These are phyloP conservation scores for Podaxis sp. DNA, from an alignment of 768 basidiomycete species.

Conservation along the genomic window DNA sequence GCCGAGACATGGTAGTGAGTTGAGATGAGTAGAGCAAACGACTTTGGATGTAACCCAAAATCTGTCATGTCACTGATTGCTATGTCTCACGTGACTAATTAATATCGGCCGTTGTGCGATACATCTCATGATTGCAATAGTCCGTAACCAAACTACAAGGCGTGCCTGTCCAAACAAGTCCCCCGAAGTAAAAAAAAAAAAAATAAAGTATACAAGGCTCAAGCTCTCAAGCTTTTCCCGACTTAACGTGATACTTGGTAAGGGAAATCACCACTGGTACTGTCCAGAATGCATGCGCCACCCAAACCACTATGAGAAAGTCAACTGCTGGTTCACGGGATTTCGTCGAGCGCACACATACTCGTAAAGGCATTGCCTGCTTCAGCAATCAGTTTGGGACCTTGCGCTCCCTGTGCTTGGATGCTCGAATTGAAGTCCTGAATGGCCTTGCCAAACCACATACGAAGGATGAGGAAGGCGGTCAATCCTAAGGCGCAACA, in stretches of 20 bases:
- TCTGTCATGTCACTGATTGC: neutral
- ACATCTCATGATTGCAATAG: neutral
- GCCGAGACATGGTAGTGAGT: conserved; percentile 37
- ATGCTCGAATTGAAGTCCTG: conserved; percentile 73
- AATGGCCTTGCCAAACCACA: conserved; percentile 79
- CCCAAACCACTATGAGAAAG: conserved; percentile 61
- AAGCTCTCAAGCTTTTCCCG: conserved; percentile 19
- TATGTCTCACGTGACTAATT: neutral
- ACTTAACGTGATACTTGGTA: conserved; percentile 60
- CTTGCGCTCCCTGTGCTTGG: conserved; percentile 42
- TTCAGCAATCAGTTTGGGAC: conserved; percentile 56
- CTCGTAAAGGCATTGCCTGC: conserved; percentile 74
- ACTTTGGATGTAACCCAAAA: neutral
- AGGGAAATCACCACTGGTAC: conserved; percentile 67
- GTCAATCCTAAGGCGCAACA: conserved; percentile 45
- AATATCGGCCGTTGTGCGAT: neutral
- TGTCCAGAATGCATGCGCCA: conserved; percentile 70
- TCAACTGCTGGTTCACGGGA: neutral
- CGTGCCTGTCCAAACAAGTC: neutral
- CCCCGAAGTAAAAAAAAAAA: neutral
- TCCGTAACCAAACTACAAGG: neutral
- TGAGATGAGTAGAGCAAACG: neutral
- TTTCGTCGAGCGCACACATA: conserved; percentile 29
- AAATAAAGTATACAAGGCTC: neutral
- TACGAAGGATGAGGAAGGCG: conserved; percentile 65